These are phyloP conservation scores for Abrus pulchellus DNA, from an alignment of 306 rosid species.

Conservation along the genomic window DNA sequence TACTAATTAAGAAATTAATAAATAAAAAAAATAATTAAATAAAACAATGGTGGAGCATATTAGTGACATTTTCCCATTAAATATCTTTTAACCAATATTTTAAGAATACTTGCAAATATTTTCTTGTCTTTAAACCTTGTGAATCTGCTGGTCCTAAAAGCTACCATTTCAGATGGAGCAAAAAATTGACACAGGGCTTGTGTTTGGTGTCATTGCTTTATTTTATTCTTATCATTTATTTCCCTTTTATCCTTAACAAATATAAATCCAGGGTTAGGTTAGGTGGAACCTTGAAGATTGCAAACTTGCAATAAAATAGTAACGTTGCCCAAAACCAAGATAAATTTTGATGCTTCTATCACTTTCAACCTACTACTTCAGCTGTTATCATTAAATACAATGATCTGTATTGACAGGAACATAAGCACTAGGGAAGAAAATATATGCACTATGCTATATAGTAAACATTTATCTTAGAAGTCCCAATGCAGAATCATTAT, in stretches of 20 bases:
- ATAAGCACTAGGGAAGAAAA: constrained; percentile 40
- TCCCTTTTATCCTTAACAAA: constrained; percentile 20
- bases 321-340: constrained; percentile 32
- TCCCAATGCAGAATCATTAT: constrained; percentile 37
- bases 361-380: constrained; percentile 50
- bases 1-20: too few relatives aligned
- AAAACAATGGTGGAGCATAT: too few relatives aligned
- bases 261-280: constrained; percentile 45
- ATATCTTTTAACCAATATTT: too few relatives aligned
- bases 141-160: constrained; percentile 49
- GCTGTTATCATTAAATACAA: constrained; percentile 37
- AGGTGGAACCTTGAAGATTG: constrained; percentile 43
- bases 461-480: not conserved
- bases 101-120: too few relatives aligned
- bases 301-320: constrained; percentile 43
- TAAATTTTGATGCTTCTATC: constrained; percentile 47
- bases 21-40: too few relatives aligned
- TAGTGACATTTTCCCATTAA: too few relatives aligned
- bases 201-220: constrained; percentile 26
- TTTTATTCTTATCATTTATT: not conserved
- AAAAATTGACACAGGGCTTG: constrained; percentile 33
- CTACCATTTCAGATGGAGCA: constrained; percentile 41
- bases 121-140: constrained; percentile 13
- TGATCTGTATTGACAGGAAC: constrained; percentile 41
- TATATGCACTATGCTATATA: not conserved